A percentile compares a stretch with the other conserved stretches of the same genome.
Conservation (phyloP, 140 eudicot genomes). For the Cichorium intybus region DNA sequence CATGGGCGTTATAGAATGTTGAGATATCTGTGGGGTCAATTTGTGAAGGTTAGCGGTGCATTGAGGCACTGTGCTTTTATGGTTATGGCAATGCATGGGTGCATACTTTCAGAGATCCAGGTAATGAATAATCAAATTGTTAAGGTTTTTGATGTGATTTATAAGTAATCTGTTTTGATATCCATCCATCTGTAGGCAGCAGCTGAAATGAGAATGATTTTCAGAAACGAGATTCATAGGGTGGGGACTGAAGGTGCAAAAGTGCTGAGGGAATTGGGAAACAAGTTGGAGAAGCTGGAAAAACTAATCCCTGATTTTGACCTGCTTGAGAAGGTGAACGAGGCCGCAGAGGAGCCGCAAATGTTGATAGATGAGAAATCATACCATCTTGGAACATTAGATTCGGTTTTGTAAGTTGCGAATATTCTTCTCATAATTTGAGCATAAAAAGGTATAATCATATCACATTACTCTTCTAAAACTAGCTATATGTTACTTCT, state of each 20-base stretch:
- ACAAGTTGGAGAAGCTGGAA: conserved; percentile 72
- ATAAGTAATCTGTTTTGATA: too few relatives aligned
- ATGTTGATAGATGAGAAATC: conserved; percentile 72
- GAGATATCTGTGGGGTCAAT: conserved; percentile 74
- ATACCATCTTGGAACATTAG: conserved; percentile 70
- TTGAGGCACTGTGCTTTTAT: conserved; percentile 85
- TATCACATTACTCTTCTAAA: too few relatives aligned
- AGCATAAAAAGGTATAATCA: too few relatives aligned
- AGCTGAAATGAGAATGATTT: conserved; percentile 63
- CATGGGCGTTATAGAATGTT: conserved; percentile 83
- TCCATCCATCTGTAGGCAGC: conserved; percentile 54
- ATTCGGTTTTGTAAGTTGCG: too few relatives aligned
- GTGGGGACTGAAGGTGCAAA: conserved; percentile 82
- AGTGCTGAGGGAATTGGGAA: conserved; percentile 63
- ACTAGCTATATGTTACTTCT: too few relatives aligned
- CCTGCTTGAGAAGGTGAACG: conserved; percentile 55
- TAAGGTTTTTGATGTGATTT: background rate
- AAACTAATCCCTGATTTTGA: conserved; percentile 55
- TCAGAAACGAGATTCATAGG: conserved; percentile 54
- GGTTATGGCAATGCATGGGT: conserved; percentile 94
- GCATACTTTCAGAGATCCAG: conserved; percentile 94
- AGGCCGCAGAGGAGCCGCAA: conserved; percentile 81
- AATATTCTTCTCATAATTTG: too few relatives aligned
- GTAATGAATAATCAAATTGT: too few relatives aligned
- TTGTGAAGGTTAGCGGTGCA: conserved; percentile 82